A percentile compares a stretch with the other conserved stretches of the same genome.
Conservation (phyloP, 2,329 filamentous ascomycete species). For the Penicillium sp. region DNA sequence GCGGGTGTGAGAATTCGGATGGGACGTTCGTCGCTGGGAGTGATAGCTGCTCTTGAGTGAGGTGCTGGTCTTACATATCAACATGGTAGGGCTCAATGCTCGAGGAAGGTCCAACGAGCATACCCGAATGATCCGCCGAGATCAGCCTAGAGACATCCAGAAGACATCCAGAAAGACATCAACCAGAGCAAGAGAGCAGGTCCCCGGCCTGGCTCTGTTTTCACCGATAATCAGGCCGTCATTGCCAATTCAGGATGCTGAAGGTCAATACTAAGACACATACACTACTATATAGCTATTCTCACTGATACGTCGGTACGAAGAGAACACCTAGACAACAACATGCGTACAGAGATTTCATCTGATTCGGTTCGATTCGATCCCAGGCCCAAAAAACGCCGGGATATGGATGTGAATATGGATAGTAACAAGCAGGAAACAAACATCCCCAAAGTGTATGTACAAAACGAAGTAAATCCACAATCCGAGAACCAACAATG, state of each 20-base stretch:
- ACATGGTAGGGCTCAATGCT: background rate
- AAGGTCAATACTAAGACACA: background rate
- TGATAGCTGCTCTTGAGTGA: conserved; percentile 23
- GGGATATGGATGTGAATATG: background rate
- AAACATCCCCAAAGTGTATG: background rate
- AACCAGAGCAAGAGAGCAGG: no score
- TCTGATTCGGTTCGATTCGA: background rate
- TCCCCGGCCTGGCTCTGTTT: no score
- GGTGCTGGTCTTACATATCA: no score
- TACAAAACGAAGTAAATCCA: background rate
- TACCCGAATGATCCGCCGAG: no score
- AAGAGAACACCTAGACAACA: background rate
- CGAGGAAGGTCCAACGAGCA: background rate
- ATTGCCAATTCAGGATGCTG: background rate
- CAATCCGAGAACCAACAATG: background rate
- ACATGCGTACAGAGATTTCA: background rate
- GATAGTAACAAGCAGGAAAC: background rate
- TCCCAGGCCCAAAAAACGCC: conserved; percentile 2
- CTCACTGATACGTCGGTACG: background rate
- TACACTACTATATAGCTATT: background rate
- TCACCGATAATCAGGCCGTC: no score
- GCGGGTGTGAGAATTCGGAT: conserved; percentile 47
- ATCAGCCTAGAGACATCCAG: no score
- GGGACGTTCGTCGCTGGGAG: conserved; percentile 40
- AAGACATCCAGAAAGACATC: no score